These are phyloP conservation scores for Debaryomyces castellii DNA, from an alignment of 805 yeast genomes.

Conservation along the genomic window DNA sequence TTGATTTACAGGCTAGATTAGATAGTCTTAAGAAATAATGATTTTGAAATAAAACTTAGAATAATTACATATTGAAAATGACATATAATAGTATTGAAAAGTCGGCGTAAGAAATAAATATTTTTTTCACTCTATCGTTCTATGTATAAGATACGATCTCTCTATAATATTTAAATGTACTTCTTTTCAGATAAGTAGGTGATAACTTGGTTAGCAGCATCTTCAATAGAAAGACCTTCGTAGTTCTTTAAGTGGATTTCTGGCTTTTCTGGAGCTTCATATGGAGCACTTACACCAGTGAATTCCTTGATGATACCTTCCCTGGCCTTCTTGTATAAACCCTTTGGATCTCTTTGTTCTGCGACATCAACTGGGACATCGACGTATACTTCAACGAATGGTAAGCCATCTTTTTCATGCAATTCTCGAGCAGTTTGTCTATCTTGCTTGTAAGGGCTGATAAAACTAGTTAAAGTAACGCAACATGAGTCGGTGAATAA, in stretches of 20 bases:
- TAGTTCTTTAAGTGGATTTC: constrained; percentile 82
- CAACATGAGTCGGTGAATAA: constrained; percentile 91
- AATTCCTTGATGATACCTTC: constrained; percentile 92
- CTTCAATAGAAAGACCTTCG: constrained; percentile 64
- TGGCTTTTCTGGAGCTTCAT: constrained; percentile 85
- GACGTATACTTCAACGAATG: constrained; percentile 87
- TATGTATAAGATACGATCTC: not conserved
- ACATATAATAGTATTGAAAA: not conserved
- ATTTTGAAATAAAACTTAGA: not conserved
- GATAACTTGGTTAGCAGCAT: constrained; percentile 71
- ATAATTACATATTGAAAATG: not conserved
- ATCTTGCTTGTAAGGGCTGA: constrained; percentile 85
- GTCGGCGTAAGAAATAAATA: not conserved
- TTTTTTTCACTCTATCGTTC: not conserved
- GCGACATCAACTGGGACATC: constrained; percentile 95
- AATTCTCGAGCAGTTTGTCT: constrained; percentile 83
- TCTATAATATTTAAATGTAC: constrained; percentile 23
- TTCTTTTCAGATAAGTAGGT: constrained; percentile 61
- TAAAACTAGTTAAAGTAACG: constrained; percentile 86
- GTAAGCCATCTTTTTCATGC: constrained; percentile 71
- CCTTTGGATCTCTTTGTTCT: constrained; percentile 96
- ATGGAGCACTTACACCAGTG: constrained; percentile 95
- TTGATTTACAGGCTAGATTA: constrained; percentile 84
- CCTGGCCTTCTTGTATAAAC: constrained; percentile 93
- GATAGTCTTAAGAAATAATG: constrained; percentile 68